phyloP scores from a whole-genome alignment of 2,329 filamentous ascomycete genomes.

The Trichoderma sp. region DNA sequence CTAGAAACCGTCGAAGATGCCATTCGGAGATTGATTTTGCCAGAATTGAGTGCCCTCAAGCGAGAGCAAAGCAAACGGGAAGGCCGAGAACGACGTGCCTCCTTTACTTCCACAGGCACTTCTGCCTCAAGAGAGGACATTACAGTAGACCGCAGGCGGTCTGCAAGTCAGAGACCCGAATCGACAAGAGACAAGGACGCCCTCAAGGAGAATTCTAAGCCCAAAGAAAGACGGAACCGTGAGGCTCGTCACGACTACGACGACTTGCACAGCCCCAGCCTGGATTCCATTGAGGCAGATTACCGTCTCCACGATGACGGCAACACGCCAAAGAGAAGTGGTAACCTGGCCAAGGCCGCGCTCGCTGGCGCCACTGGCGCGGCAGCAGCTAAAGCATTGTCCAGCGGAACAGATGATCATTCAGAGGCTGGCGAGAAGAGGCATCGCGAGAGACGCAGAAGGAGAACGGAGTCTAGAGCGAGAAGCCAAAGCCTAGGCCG shows the following conservation, averaged over 20 bases:
- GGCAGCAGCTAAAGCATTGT: constrained; percentile 35
- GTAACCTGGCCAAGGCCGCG: constrained; percentile 45
- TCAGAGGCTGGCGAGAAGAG: constrained; percentile 51
- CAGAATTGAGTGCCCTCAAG: constrained; percentile 88
- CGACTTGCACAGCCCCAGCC: constrained; percentile 48
- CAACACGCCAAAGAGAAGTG: constrained; percentile 45
- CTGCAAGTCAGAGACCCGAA: constrained; percentile 54
- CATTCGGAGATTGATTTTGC: constrained; percentile 83
- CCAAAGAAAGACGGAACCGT: constrained; percentile 47
- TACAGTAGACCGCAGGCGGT: constrained; percentile 61
- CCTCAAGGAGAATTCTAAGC: constrained; percentile 48
- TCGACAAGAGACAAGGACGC: constrained; percentile 58
- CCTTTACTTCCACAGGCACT: constrained; percentile 56
- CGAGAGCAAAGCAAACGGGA: constrained; percentile 80
- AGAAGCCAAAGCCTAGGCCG: constrained; percentile 44
- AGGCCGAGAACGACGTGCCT: constrained; percentile 59
- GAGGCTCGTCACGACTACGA: constrained; percentile 57
- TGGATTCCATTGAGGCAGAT: constrained; percentile 45
- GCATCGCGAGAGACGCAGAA: constrained; percentile 50
- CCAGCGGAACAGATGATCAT: constrained; percentile 37
- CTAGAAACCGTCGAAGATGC: constrained; percentile 91
- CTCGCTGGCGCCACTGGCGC: constrained; percentile 46
- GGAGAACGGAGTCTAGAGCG: constrained; percentile 48
- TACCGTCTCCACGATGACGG: constrained; percentile 37
- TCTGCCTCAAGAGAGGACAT: constrained; percentile 54